Conservation (phyloP, 768 basidiomycete species). For the Cyclocybe cylindracea region DNA sequence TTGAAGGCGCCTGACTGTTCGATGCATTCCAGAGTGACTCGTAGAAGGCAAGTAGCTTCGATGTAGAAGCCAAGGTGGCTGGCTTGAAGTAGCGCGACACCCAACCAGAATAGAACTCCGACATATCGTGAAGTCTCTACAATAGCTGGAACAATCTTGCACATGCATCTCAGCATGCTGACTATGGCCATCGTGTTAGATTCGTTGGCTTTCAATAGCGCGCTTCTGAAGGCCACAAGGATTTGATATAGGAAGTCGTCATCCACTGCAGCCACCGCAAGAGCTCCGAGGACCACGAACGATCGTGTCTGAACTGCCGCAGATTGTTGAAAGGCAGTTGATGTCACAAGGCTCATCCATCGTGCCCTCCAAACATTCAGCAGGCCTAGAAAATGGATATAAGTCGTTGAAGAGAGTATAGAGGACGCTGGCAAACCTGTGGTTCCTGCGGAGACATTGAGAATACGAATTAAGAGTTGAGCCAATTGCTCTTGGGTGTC, state of each 20-base stretch:
- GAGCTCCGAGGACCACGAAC: constrained; percentile 79
- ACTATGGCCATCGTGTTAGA: constrained; percentile 72
- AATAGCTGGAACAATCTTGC: constrained; percentile 73
- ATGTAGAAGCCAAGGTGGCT: constrained; percentile 70
- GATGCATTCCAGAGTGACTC: constrained; percentile 65
- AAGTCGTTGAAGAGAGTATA: background rate
- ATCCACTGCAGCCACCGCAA: constrained; percentile 85
- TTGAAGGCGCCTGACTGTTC: constrained; percentile 60
- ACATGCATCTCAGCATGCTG: constrained; percentile 88
- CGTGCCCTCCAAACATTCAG: constrained; percentile 90
- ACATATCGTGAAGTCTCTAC: constrained; percentile 71
- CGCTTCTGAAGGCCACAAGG: constrained; percentile 80
- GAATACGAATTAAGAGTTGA: constrained; percentile 58
- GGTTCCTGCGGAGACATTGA: constrained; percentile 66
- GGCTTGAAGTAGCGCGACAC: constrained; percentile 79
- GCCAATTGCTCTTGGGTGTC: constrained; percentile 70
- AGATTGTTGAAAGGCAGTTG: constrained; percentile 88
- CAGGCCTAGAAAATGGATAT: constrained; percentile 47
- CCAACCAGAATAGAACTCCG: constrained; percentile 82
- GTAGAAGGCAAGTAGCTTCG: constrained; percentile 69
- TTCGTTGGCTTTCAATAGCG: constrained; percentile 67
- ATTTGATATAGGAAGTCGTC: constrained; percentile 95
- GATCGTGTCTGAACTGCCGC: constrained; percentile 87
- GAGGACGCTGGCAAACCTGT: constrained; percentile 47
- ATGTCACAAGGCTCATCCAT: constrained; percentile 89